These are phyloP conservation scores for Colletotrichum shisoi DNA, from an alignment of 2,329 filamentous ascomycete genomes.

Conservation along the genomic window DNA sequence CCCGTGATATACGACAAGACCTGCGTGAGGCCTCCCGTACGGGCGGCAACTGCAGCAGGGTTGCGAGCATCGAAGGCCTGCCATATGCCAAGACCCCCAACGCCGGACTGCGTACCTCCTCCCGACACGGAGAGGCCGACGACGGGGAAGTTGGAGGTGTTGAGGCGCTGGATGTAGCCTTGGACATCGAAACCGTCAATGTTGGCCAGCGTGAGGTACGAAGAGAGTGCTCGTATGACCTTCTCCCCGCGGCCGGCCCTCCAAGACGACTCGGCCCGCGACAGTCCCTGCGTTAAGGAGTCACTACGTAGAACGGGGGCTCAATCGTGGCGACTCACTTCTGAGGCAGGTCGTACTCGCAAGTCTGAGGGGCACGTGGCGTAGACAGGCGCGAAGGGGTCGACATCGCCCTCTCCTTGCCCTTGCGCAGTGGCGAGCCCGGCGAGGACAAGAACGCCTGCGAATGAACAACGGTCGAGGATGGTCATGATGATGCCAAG, in stretches of 20 bases:
- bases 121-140: conserved; percentile 44
- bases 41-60: conserved; percentile 31
- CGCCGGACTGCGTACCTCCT: conserved; percentile 45
- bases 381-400: conserved; percentile 34
- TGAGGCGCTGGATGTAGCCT: conserved; percentile 41
- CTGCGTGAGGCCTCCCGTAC: conserved; percentile 44
- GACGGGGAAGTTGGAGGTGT: conserved; percentile 39
- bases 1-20: conserved; percentile 44
- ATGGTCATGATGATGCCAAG: neutral
- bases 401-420: neutral
- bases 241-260: conserved; percentile 38
- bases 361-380: conserved; percentile 25
- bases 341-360: conserved; percentile 20
- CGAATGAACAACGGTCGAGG: neutral
- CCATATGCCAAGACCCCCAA: conserved; percentile 45
- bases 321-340: conserved; percentile 4
- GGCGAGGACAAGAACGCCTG: neutral
- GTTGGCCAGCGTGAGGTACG: conserved; percentile 42
- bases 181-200: conserved; percentile 42
- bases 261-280: conserved; percentile 42
- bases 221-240: conserved; percentile 40
- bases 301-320: neutral
- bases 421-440: conserved; percentile 5
- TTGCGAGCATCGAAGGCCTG: conserved; percentile 45
- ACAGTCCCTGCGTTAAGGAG: conserved; percentile 41